These are phyloP conservation scores for Suhomyces xylopsoci DNA, from an alignment of 805 yeast species.

Conservation along the genomic window DNA sequence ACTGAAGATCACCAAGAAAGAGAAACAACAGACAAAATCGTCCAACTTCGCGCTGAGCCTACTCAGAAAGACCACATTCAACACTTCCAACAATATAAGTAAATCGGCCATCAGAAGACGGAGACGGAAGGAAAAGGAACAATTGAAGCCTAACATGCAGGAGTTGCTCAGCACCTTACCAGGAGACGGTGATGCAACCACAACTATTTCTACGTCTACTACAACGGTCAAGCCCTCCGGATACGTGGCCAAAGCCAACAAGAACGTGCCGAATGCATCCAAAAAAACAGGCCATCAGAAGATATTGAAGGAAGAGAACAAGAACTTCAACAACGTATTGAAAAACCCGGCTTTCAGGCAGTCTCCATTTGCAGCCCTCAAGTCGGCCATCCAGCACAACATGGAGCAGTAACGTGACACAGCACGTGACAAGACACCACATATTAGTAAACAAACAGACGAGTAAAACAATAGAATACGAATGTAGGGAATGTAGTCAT, in stretches of 20 bases:
- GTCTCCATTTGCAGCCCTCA: constrained; percentile 65
- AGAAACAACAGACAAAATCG: constrained; percentile 43
- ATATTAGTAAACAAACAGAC: not conserved
- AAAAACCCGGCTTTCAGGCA: constrained; percentile 52
- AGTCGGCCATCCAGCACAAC: constrained; percentile 45
- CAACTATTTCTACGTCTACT: constrained; percentile 6
- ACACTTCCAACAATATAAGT: constrained; percentile 49
- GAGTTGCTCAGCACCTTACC: constrained; percentile 57
- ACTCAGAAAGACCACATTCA: constrained; percentile 26
- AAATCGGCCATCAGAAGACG: constrained; percentile 66
- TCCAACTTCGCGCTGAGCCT: constrained; percentile 33
- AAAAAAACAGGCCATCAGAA: constrained; percentile 38
- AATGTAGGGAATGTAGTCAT: not conserved
- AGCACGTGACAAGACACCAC: not conserved
- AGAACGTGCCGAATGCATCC: constrained; percentile 52
- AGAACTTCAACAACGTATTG: constrained; percentile 56
- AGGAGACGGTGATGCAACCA: constrained; percentile 22
- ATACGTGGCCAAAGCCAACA: constrained; percentile 13
- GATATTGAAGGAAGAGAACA: constrained; percentile 56
- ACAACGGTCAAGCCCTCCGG: constrained; percentile 19
- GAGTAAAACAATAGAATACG: not conserved
- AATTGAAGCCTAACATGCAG: constrained; percentile 63
- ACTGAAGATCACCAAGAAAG: constrained; percentile 51
- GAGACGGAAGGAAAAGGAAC: constrained; percentile 56
- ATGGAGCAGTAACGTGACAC: constrained; percentile 8